Base-by-base conservation (phyloP, 148 eudicot genomes). In the Arctostaphylos glauca region DNA sequence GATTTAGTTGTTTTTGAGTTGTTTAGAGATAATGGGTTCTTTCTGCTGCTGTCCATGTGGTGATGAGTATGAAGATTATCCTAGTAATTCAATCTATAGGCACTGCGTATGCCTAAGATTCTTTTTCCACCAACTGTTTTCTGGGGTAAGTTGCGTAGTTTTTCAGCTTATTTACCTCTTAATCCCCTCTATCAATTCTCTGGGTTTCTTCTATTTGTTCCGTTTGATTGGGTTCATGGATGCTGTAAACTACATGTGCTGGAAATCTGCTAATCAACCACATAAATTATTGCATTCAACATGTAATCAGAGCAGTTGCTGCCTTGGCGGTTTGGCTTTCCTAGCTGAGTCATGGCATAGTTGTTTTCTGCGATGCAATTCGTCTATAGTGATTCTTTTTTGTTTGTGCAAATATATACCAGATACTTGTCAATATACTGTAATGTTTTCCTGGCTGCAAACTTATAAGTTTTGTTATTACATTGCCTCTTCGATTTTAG, bases 1-100 rank as follows among this genome's bases (percentile, higher is more conserved):
- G 47, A 14, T 13, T 21, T 6, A 1, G 18, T 9, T 49, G 66
- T 47, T 3, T 13, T 19, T 48, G 43, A 66, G 71, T 43, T 12
- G 6, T 18, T 74, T 21, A 76, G 80, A 66, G 71, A 66, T 25
- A 83, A 83, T 83, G 84, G 60, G 74, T 76, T n/a, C 76, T 48
- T 48, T 83, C 70, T 83, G 84, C 75, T 83, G 84, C 62, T 83
- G 84, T 50, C 84, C 79, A 64, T 76, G 84, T 66, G 84, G 23
- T 76, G 84, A 76, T 64, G 81, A 83, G 41, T 83, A 50, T 52
- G 84, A 83, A 76, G 84, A 76, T 62, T 76, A 76, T 64, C 81
- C 80, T 41, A 76, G 41, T 52, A 83, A 76, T 76, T 64, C 74
- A 49, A 59, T 83, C 53, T 83, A 83, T 52, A 83, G 80, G 48